phyloP scores from a whole-genome alignment of 1,284 basidiomycete species.

The Tylopilus orsonianus region DNA sequence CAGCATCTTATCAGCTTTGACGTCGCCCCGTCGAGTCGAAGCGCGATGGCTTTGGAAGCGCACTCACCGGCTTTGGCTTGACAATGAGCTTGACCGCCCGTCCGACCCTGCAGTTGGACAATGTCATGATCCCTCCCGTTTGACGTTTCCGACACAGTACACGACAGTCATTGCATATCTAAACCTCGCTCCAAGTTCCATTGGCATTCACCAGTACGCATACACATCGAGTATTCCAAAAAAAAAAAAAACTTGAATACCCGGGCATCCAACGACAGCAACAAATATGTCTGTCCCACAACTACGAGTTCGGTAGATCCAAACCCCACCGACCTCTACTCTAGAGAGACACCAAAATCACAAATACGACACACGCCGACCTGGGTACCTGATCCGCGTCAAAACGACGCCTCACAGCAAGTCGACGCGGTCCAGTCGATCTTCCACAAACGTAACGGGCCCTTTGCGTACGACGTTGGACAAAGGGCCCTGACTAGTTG shows the following conservation, averaged over 20 bases:
- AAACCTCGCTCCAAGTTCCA: too few relatives aligned
- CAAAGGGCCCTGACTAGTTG: constrained; percentile 55
- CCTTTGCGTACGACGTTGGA: constrained; percentile 34
- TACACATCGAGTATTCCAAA: constrained; percentile 15
- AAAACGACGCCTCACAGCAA: constrained; percentile 49
- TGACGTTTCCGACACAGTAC: too few relatives aligned
- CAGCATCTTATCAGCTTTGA: neutral
- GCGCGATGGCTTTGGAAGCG: too few relatives aligned
- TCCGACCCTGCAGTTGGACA: constrained; percentile 10
- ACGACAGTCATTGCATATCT: too few relatives aligned
- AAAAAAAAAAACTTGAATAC: neutral
- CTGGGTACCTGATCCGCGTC: constrained; percentile 42
- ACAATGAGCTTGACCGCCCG: constrained; percentile 25
- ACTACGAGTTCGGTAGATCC: constrained; percentile 49
- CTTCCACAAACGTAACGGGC: constrained; percentile 62
- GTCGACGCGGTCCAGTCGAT: constrained; percentile 36
- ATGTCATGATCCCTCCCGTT: too few relatives aligned
- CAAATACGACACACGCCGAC: constrained; percentile 33
- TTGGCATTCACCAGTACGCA: neutral
- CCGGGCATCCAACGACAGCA: too few relatives aligned
- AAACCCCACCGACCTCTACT: constrained; percentile 48
- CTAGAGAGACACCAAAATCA: constrained; percentile 46
- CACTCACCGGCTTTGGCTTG: constrained; percentile 32
- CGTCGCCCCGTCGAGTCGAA: neutral
- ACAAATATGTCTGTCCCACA: constrained; percentile 54